A percentile compares a stretch with the other conserved stretches of the same genome.
Conservation (phyloP, 2,329 filamentous ascomycete species). For the Eutypella sp. region DNA sequence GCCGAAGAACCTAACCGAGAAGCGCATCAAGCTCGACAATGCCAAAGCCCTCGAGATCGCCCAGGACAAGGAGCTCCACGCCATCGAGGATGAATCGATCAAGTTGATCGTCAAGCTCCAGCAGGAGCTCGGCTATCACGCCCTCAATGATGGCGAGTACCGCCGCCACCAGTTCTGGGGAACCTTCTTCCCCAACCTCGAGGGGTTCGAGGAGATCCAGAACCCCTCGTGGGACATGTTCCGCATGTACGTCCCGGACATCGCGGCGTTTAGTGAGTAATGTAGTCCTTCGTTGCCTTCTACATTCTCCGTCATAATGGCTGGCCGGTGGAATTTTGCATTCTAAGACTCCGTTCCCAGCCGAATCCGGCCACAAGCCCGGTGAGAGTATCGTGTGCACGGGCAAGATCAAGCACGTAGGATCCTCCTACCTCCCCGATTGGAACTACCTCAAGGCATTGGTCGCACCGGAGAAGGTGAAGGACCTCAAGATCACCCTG, state of each 20-base stretch:
- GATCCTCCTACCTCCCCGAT: conserved; percentile 37
- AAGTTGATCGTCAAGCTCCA: conserved; percentile 65
- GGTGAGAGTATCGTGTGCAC: conserved; percentile 41
- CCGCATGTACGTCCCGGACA: conserved; percentile 49
- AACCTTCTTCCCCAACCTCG: conserved; percentile 38
- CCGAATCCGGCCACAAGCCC: conserved; percentile 41
- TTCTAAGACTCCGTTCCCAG: conserved; percentile 14
- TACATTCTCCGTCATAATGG: too few species aligned
- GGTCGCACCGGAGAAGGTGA: conserved; percentile 55
- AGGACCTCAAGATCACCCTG: conserved; percentile 50
- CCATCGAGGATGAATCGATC: conserved; percentile 57
- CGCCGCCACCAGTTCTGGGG: conserved; percentile 46
- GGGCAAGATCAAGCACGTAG: conserved; percentile 41
- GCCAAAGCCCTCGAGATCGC: conserved; percentile 32
- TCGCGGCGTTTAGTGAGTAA: conserved; percentile 35
- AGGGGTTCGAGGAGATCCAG: conserved; percentile 39
- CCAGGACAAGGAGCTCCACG: conserved; percentile 40
- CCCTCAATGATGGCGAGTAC: conserved; percentile 46
- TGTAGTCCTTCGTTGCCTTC: background rate
- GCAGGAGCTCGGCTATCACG: conserved; percentile 60
- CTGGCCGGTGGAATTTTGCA: too few species aligned
- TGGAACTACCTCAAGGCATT: conserved; percentile 37
- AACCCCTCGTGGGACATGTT: conserved; percentile 47
- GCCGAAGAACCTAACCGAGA: conserved; percentile 57
- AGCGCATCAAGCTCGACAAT: conserved; percentile 44